These are phyloP conservation scores for Ceratocystis colombiana DNA, from an alignment of 2,329 filamentous ascomycete genomes.

Conservation along the genomic window DNA sequence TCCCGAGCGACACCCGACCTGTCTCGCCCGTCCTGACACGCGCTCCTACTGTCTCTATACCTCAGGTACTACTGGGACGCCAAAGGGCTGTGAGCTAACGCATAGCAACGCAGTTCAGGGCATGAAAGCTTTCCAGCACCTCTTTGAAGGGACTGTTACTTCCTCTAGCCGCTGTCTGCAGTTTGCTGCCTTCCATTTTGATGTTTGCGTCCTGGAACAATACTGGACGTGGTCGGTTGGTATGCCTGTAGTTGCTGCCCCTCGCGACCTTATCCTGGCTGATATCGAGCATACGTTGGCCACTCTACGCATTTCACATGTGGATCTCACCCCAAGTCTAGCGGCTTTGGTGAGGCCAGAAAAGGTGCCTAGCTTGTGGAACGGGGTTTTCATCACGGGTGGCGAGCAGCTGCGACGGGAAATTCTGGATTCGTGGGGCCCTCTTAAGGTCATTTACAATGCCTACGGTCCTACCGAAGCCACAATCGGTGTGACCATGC, in stretches of 20 bases:
- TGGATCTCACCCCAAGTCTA: conserved; percentile 82
- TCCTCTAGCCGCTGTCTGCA: conserved; percentile 70
- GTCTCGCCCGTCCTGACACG: conserved; percentile 36
- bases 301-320: conserved; percentile 68
- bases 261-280: conserved; percentile 74
- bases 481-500: conserved; percentile 88
- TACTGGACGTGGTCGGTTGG: conserved; percentile 94
- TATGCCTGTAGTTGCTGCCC: conserved; percentile 71
- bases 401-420: conserved; percentile 83
- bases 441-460: conserved; percentile 74
- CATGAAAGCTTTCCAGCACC: conserved; percentile 71
- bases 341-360: conserved; percentile 68
- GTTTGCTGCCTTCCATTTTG: conserved; percentile 90
- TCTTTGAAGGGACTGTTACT: conserved; percentile 69
- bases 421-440: conserved; percentile 77
- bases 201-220: conserved; percentile 85
- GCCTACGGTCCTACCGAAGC: conserved; percentile 87
- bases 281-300: conserved; percentile 66
- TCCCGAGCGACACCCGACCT: background rate
- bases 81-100: conserved; percentile 79
- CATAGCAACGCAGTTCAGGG: conserved; percentile 84
- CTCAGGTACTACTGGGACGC: conserved; percentile 74
- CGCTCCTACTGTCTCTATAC: conserved; percentile 80
- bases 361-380: conserved; percentile 68
- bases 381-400: conserved; percentile 85